Conservation (phyloP, 2,329 filamentous ascomycete genomes). For the Pseudogymnoascus sp. region DNA sequence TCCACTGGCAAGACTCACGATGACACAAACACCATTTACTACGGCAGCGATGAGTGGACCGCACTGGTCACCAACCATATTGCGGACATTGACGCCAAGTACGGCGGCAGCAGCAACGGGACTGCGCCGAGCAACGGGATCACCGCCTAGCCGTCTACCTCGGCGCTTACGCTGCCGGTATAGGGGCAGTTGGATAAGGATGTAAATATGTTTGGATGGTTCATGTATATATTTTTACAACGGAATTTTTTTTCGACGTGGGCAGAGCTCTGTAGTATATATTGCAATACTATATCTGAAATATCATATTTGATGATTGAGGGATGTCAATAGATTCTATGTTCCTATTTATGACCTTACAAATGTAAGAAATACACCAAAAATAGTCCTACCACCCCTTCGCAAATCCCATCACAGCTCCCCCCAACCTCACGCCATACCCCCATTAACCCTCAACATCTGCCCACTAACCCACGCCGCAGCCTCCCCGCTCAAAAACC, state of each 20-base stretch:
- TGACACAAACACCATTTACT: slow-evolving; percentile 26
- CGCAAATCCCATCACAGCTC: not conserved
- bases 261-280: not conserved
- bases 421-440: slow-evolving; percentile 16
- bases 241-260: not conserved
- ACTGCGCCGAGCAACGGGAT: not conserved
- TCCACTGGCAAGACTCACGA: slow-evolving; percentile 21
- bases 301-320: not conserved
- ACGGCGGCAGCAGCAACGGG: not conserved
- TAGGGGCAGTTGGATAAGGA: not conserved
- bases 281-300: not conserved
- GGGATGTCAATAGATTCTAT: not conserved
- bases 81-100: not conserved
- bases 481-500: slow-evolving; percentile 32
- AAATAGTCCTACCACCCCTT: not conserved
- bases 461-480: slow-evolving; percentile 38
- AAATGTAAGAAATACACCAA: not conserved
- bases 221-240: slow-evolving; percentile 2
- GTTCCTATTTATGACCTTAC: not conserved
- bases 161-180: no score
- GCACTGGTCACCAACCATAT: slow-evolving; percentile 3
- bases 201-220: not conserved
- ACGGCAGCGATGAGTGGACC: slow-evolving; percentile 23
- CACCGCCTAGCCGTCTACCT: not conserved
- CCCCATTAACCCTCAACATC: slow-evolving; percentile 37